Conservation (phyloP, 768 basidiomycete species). For the Mycena filopes region DNA sequence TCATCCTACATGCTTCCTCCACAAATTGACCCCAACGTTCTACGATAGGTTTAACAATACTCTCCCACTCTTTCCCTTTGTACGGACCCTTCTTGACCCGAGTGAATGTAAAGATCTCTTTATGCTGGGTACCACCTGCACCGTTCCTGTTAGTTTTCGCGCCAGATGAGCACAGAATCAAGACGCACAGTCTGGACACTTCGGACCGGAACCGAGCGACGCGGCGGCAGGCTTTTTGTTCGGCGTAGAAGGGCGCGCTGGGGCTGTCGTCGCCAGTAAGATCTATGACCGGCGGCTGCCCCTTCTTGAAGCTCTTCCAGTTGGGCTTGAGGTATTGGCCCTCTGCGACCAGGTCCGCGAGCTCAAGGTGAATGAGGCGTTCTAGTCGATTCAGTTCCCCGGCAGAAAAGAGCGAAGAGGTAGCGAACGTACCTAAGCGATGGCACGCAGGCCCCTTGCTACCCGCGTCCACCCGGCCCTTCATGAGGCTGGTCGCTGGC, state of each 20-base stretch:
- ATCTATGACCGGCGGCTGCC: slow-evolving; percentile 35
- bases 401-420: neutral
- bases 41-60: slow-evolving; percentile 78
- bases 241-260: slow-evolving; percentile 32
- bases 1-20: slow-evolving; percentile 49
- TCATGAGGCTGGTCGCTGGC: slow-evolving; percentile 62
- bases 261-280: neutral
- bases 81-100: slow-evolving; percentile 63
- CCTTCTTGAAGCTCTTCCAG: slow-evolving; percentile 52
- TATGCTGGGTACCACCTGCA: slow-evolving; percentile 69
- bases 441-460: slow-evolving; percentile 74
- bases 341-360: slow-evolving; percentile 72
- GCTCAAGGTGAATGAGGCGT: slow-evolving; percentile 82
- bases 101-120: slow-evolving; percentile 83
- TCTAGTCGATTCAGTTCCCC: slow-evolving; percentile 50
- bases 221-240: slow-evolving; percentile 38
- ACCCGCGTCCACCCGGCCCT: slow-evolving; percentile 72
- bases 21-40: slow-evolving; percentile 82
- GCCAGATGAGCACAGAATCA: neutral
- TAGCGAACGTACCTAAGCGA: slow-evolving; percentile 65
- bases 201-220: slow-evolving; percentile 35
- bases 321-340: slow-evolving; percentile 66
- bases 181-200: slow-evolving; percentile 52
- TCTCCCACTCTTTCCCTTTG: slow-evolving; percentile 78
- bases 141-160: slow-evolving; percentile 5